These are phyloP conservation scores for Penicillium palitans DNA, from an alignment of 2,329 filamentous ascomycete species.

Conservation along the genomic window DNA sequence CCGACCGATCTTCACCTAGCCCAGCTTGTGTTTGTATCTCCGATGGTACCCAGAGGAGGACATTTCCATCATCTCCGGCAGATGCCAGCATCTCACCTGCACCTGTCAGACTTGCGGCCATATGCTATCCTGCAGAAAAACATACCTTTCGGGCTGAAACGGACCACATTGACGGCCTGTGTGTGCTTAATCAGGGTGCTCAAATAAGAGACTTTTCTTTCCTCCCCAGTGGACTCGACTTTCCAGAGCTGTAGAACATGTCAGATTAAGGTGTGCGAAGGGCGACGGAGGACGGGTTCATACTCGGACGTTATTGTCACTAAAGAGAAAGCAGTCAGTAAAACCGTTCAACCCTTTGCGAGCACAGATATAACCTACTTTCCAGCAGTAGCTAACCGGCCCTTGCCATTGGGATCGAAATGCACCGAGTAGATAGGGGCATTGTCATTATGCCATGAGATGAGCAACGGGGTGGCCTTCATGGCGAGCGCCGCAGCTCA, in stretches of 20 bases:
- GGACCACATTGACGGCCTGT: constrained; percentile 95
- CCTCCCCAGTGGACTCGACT: constrained; percentile 79
- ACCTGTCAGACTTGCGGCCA: constrained; percentile 26
- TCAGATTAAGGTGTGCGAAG: constrained; percentile 37
- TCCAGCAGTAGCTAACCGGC: constrained; percentile 86
- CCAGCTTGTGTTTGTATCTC: constrained; percentile 66
- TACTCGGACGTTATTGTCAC: constrained; percentile 92
- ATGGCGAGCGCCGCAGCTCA: constrained; percentile 55
- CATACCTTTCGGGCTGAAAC: constrained; percentile 88
- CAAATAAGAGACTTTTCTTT: constrained; percentile 86
- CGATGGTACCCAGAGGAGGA: constrained; percentile 91
- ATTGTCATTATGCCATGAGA: constrained; percentile 98
- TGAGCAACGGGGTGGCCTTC: constrained; percentile 94
- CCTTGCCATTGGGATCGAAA: constrained; percentile 90
- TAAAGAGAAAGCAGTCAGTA: constrained; percentile 26
- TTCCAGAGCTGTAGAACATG: constrained; percentile 72
- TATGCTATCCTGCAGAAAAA: background rate
- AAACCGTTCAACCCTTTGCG: background rate
- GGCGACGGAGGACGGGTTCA: constrained; percentile 36
- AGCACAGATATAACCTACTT: constrained; percentile 53
- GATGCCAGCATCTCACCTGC: constrained; percentile 89
- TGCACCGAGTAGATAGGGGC: constrained; percentile 96
- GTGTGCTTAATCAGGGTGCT: constrained; percentile 91
- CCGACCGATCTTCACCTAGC: constrained; percentile 80
- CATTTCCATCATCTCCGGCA: constrained; percentile 95